A percentile compares a stretch with the other conserved stretches of the same genome.
These are phyloP conservation scores for Apiospora koreana DNA, from an alignment of 2,329 filamentous ascomycete species.

Conservation along the genomic window DNA sequence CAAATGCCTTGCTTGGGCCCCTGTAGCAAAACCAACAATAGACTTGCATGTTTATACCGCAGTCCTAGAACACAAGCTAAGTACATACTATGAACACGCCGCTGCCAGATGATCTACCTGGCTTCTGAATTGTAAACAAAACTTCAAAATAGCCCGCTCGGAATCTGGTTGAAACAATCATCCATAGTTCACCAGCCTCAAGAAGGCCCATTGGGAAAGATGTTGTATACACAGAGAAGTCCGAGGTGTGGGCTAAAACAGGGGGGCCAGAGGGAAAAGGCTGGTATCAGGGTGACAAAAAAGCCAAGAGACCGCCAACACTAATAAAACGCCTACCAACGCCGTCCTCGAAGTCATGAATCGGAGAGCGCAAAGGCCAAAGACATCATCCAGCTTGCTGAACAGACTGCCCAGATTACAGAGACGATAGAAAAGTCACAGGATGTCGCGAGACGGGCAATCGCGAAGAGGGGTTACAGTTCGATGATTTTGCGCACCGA, in stretches of 20 bases:
- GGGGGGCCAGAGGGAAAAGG: neutral
- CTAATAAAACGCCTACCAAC: neutral
- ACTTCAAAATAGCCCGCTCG: neutral
- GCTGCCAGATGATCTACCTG: neutral
- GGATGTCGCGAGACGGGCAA: neutral
- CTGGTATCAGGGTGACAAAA: conserved; percentile 3
- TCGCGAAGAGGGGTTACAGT: neutral
- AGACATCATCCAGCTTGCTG: neutral
- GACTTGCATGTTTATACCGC: neutral
- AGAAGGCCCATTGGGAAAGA: neutral
- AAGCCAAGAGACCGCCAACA: neutral
- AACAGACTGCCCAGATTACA: neutral
- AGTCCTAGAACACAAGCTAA: neutral
- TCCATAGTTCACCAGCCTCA: neutral
- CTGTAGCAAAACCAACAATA: neutral
- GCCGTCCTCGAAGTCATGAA: neutral
- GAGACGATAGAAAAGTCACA: neutral
- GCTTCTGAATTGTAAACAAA: neutral
- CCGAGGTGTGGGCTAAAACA: neutral
- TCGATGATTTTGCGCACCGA: neutral
- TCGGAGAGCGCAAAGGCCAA: neutral
- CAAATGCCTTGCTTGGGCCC: neutral
- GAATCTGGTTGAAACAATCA: neutral
- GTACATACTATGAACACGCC: neutral
- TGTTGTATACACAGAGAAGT: neutral